Evolutionary conservation across 2,329 filamentous ascomycete species (phyloP).

Genomic region (Grosmannia serpens): DNA sequence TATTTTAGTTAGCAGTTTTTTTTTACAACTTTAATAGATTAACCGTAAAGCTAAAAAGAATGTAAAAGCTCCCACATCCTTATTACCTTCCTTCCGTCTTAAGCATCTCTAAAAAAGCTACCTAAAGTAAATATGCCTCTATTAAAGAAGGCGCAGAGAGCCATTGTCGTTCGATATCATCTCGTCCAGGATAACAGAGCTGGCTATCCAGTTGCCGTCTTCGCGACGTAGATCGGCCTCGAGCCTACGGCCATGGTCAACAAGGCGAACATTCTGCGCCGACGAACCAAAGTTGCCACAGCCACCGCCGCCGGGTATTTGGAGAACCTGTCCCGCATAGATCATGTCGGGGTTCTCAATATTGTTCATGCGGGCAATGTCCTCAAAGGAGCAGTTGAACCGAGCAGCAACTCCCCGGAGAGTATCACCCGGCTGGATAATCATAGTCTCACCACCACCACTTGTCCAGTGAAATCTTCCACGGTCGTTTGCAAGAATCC

Average conservation of each 20-base stretch:
- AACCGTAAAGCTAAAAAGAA: no score
- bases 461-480: background rate
- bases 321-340: background rate
- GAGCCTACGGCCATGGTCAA: background rate
- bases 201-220: background rate
- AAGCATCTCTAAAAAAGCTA: background rate
- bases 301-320: background rate
- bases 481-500: background rate
- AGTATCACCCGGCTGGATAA: background rate
- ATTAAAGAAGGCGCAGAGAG: background rate
- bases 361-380: background rate
- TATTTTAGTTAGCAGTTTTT: no score
- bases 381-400: background rate
- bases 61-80: no score
- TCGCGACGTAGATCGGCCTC: background rate
- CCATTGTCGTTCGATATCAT: background rate
- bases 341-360: background rate
- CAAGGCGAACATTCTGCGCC: background rate
- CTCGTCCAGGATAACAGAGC: background rate
- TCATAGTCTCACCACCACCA: background rate
- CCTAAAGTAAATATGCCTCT: background rate
- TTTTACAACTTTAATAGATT: no score
- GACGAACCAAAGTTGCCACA: background rate
- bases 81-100: no score
- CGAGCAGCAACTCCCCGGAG: background rate